Conservation (phyloP, 257 asterid species). For the Handroanthus guayacan region DNA sequence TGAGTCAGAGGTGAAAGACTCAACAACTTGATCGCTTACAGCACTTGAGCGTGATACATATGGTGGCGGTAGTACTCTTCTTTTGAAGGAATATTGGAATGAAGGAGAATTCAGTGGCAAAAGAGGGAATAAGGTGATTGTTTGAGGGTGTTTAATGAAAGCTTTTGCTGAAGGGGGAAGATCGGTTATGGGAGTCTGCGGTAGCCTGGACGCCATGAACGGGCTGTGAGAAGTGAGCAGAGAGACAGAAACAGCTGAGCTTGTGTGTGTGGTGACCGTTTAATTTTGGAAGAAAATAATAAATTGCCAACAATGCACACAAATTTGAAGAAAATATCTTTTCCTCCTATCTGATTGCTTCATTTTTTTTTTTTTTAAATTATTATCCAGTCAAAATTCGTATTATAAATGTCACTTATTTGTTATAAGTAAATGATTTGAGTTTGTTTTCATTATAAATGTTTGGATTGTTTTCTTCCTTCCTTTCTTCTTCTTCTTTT, state of each 20-base stretch:
- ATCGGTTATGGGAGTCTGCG: slow-evolving; percentile 47
- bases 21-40: slow-evolving; percentile 40
- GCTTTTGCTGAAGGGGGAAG: slow-evolving; percentile 42
- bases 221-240: background rate
- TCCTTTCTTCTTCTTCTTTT: too few species aligned
- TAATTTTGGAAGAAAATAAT: slow-evolving; percentile 2
- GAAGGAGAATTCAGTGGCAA: slow-evolving; percentile 38
- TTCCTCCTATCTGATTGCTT: background rate
- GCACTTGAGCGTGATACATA: slow-evolving; percentile 45
- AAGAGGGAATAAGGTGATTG: slow-evolving; percentile 33
- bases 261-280: slow-evolving; percentile 28
- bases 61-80: slow-evolving; percentile 31
- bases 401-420: too few species aligned
- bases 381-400: background rate
- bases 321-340: background rate
- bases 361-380: background rate
- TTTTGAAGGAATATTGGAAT: slow-evolving; percentile 28
- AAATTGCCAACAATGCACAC: background rate
- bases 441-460: too few species aligned
- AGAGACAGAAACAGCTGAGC: background rate
- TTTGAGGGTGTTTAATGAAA: slow-evolving; percentile 21
- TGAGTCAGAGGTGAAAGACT: slow-evolving; percentile 41
- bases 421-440: too few species aligned
- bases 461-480: too few species aligned
- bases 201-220: slow-evolving; percentile 64